These are phyloP conservation scores for Mortierella sp. DNA, from an alignment of 371 early-diverging fungal species.

Conservation along the genomic window DNA sequence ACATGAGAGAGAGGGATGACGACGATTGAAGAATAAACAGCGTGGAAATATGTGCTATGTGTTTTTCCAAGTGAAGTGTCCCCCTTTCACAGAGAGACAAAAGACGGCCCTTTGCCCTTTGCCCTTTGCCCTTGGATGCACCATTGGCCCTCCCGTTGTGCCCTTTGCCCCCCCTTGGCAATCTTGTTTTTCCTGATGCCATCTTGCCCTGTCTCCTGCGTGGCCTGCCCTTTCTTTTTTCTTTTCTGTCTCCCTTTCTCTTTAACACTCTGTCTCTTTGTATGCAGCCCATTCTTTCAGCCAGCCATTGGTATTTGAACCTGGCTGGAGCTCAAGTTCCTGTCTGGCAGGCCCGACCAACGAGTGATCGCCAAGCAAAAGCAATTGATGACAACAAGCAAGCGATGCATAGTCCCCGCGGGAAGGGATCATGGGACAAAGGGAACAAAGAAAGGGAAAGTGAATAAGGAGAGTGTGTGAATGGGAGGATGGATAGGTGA, in stretches of 20 bases:
- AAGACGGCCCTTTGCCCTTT: not conserved
- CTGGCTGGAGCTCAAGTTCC: not conserved
- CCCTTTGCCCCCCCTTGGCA: constrained; percentile 1
- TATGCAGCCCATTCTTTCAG: not conserved
- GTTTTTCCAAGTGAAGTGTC: not conserved
- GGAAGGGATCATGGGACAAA: not conserved
- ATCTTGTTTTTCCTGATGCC: constrained; percentile 3
- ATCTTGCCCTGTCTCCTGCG: constrained; percentile 8
- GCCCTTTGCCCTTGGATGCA: constrained; percentile 10
- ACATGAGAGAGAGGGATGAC: not conserved
- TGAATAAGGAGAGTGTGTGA: not conserved
- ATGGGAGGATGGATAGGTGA: constrained; percentile 3
- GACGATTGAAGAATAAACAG: not conserved
- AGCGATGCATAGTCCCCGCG: not conserved
- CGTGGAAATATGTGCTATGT: not conserved
- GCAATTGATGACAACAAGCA: not conserved
- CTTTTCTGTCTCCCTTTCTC: not conserved
- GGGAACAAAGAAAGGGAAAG: not conserved
- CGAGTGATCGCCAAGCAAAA: not conserved
- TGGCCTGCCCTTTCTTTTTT: not conserved
- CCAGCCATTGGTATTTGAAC: not conserved
- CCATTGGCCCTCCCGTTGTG: constrained; percentile 1
- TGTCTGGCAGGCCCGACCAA: too few relatives aligned
- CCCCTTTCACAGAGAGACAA: not conserved
- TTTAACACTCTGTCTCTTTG: not conserved